These are phyloP conservation scores for Angomonas deanei DNA, from an alignment of 208 protist genomes.

Conservation along the genomic window DNA sequence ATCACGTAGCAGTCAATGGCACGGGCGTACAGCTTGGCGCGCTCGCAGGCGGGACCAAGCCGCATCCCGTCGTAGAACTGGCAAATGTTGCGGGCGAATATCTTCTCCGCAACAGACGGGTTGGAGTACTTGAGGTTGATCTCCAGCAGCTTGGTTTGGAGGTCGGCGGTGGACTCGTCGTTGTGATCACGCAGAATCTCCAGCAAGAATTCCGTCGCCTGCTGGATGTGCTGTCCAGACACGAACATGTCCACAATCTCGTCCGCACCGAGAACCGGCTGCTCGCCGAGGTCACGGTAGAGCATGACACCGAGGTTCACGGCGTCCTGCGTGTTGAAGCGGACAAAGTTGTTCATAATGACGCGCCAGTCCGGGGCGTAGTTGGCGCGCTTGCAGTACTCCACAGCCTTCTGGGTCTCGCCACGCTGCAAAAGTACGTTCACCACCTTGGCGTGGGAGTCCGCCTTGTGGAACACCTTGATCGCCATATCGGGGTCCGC, in stretches of 20 bases:
- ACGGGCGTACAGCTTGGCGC: conserved; percentile 95
- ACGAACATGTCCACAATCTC: conserved; percentile 96
- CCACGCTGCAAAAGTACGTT: conserved; percentile 93
- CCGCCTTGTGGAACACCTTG: conserved; percentile 95
- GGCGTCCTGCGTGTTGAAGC: conserved; percentile 89
- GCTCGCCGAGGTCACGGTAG: conserved; percentile 68
- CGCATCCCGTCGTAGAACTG: conserved; percentile 95
- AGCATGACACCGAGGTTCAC: conserved; percentile 92
- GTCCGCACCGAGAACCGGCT: conserved; percentile 73
- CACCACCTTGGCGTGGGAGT: conserved; percentile 93
- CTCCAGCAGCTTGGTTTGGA: conserved; percentile 99
- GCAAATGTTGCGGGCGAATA: conserved; percentile 96
- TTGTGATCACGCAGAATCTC: conserved; percentile 94
- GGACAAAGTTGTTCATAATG: conserved; percentile 91
- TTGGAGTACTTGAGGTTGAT: conserved; percentile 98
- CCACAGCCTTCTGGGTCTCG: conserved; percentile 96
- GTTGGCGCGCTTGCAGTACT: conserved; percentile 96
- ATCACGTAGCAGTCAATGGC: conserved; percentile 98
- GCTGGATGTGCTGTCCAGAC: conserved; percentile 92
- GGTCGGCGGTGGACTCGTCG: conserved; percentile 85
- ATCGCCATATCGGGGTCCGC: conserved; percentile 93
- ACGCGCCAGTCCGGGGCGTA: conserved; percentile 96
- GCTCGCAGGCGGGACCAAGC: conserved; percentile 98
- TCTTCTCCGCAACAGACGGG: conserved; percentile 97
- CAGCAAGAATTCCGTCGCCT: conserved; percentile 97